Conservation (phyloP, 352 stramenopile species). For the Pythium folliculosum region DNA sequence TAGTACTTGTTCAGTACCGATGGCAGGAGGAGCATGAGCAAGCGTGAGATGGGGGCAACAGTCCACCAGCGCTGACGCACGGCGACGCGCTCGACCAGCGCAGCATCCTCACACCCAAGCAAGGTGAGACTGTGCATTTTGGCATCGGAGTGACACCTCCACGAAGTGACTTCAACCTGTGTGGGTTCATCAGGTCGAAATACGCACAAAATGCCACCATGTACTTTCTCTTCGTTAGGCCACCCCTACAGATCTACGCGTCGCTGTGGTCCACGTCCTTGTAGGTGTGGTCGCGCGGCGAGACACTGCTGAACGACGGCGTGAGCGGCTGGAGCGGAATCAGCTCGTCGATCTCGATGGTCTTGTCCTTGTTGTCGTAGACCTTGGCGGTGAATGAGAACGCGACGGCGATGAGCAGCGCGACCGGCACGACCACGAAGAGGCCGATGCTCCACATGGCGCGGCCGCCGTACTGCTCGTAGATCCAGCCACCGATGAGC, state of each 20-base stretch:
- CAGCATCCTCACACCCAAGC: background rate
- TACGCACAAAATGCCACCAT: too few species aligned
- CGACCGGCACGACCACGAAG: constrained; percentile 50
- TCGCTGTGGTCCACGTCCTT: constrained; percentile 14
- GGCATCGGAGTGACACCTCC: background rate
- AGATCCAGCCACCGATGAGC: constrained; percentile 71
- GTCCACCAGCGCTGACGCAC: background rate
- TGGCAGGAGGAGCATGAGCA: background rate
- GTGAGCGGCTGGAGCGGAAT: constrained; percentile 28
- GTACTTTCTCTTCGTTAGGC: background rate
- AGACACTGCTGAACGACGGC: constrained; percentile 18
- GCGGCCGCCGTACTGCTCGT: constrained; percentile 55
- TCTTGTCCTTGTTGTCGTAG: constrained; percentile 12
- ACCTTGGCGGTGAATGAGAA: constrained; percentile 48
- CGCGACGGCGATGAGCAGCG: constrained; percentile 42
- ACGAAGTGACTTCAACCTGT: constrained; percentile 19
- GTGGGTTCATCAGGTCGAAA: background rate
- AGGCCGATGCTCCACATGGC: constrained; percentile 63
- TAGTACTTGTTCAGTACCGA: background rate
- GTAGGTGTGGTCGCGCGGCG: constrained; percentile 20
- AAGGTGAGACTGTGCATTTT: background rate
- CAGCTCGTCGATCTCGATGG: constrained; percentile 20
- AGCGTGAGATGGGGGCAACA: background rate
- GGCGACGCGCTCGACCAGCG: background rate
- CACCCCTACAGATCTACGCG: constrained; percentile 4